phyloP scores from a whole-genome alignment of 2,329 filamentous ascomycete species.

The Epichloe hybrida region DNA sequence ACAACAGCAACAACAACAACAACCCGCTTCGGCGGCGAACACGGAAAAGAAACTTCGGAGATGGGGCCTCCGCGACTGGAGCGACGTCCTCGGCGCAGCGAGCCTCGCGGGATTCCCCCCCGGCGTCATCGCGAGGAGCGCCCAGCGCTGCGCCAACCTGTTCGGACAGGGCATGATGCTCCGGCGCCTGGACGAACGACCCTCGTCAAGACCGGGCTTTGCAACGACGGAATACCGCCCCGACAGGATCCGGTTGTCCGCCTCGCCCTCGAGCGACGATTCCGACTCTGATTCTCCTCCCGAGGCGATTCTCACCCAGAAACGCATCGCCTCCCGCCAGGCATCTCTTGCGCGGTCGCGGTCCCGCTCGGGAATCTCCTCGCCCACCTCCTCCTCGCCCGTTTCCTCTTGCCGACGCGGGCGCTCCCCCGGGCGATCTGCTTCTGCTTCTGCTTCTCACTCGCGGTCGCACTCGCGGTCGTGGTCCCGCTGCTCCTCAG shows the following conservation, averaged over 20 bases:
- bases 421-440: not conserved
- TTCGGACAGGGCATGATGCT: slow-evolving; percentile 63
- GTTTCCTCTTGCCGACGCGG: not conserved
- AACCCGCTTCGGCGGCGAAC: slow-evolving; percentile 1
- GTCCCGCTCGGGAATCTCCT: slow-evolving; percentile 12
- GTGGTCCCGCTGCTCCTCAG: slow-evolving; percentile 12
- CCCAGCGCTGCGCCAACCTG: slow-evolving; percentile 59
- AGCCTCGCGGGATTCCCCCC: slow-evolving; percentile 55
- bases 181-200: slow-evolving; percentile 33
- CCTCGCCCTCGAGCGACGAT: slow-evolving; percentile 12
- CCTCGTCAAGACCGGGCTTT: slow-evolving; percentile 13
- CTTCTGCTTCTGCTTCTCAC: not conserved
- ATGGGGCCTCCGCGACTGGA: slow-evolving; percentile 60
- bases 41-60: slow-evolving; percentile 15
- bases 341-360: slow-evolving; percentile 8
- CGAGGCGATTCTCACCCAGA: slow-evolving; percentile 15
- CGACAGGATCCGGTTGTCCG: slow-evolving; percentile 12
- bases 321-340: slow-evolving; percentile 15
- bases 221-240: slow-evolving; percentile 18
- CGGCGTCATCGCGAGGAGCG: slow-evolving; percentile 51
- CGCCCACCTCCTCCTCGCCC: not conserved
- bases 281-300: slow-evolving; percentile 1
- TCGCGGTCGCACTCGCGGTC: not conserved
- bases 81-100: slow-evolving; percentile 68
- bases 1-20: not conserved